Conservation (phyloP, 2,329 filamentous ascomycete genomes). For the Cercospora nicotianae region DNA sequence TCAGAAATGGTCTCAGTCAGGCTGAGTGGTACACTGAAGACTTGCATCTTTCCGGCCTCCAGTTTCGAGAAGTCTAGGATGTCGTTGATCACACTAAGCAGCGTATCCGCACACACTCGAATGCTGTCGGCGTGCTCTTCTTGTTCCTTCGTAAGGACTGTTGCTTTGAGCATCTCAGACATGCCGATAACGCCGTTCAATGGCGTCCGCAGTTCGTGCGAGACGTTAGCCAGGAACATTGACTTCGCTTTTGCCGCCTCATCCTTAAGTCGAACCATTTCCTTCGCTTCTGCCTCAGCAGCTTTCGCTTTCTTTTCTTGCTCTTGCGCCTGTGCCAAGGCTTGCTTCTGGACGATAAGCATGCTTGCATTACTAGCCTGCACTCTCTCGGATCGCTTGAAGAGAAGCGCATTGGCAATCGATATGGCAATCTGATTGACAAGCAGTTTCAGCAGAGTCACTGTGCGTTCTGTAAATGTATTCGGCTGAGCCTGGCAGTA, state of each 20-base stretch:
- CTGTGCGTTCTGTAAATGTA: conserved; percentile 70
- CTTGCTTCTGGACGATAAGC: conserved; percentile 73
- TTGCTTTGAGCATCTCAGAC: conserved; percentile 62
- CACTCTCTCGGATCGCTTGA: conserved; percentile 71
- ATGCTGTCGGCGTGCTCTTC: conserved; percentile 64
- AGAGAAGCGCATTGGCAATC: conserved; percentile 63
- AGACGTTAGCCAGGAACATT: conserved; percentile 65
- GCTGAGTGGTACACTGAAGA: conserved; percentile 59
- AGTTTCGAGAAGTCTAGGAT: conserved; percentile 55
- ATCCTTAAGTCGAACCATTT: conserved; percentile 78
- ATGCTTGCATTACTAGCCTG: conserved; percentile 76
- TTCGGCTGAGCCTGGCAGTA: conserved; percentile 75
- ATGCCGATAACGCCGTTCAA: conserved; percentile 59
- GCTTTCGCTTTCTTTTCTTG: conserved; percentile 75
- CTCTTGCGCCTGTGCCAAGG: conserved; percentile 68
- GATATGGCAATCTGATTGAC: conserved; percentile 74
- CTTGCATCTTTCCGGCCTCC: conserved; percentile 56
- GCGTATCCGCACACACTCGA: conserved; percentile 61
- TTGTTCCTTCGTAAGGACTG: conserved; percentile 57
- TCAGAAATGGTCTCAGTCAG: conserved; percentile 61
- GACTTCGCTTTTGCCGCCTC: conserved; percentile 81
- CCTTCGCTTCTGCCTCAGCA: conserved; percentile 73
- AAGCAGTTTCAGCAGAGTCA: conserved; percentile 60
- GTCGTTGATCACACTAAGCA: conserved; percentile 56
- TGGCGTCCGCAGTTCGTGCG: conserved; percentile 59